Evolutionary conservation across 2,329 filamentous ascomycete species (phyloP).

Genomic region (Fusarium annulatum): DNA sequence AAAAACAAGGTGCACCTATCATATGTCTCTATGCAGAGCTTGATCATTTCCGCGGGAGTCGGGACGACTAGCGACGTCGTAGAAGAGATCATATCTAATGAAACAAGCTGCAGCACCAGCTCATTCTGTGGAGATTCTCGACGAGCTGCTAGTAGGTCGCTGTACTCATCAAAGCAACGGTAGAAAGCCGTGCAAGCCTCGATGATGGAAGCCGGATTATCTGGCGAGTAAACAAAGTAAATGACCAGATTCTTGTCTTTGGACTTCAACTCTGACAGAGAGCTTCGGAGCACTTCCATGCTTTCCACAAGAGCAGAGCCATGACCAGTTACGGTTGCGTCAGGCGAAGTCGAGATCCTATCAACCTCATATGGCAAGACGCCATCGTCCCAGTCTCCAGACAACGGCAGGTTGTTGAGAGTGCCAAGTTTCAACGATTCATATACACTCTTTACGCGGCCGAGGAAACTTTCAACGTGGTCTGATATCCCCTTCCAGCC

Average conservation of each 20-base stretch:
- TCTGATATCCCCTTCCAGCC: conserved; percentile 70
- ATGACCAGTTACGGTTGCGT: conserved; percentile 54
- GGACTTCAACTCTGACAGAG: conserved; percentile 55
- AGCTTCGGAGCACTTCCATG: conserved; percentile 60
- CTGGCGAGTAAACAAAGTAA: conserved; percentile 79
- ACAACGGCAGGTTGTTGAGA: conserved; percentile 64
- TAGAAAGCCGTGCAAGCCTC: conserved; percentile 81
- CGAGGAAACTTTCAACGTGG: conserved; percentile 71
- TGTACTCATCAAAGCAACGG: conserved; percentile 71
- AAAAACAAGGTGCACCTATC: conserved; percentile 73
- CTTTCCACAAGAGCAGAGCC: conserved; percentile 61
- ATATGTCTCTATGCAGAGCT: conserved; percentile 79
- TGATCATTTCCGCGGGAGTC: conserved; percentile 67
- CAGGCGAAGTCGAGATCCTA: conserved; percentile 55
- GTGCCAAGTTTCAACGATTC: conserved; percentile 78
- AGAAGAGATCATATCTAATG: conserved; percentile 74
- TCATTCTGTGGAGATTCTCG: conserved; percentile 65
- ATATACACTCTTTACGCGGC: conserved; percentile 76
- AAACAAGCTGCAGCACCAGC: conserved; percentile 81
- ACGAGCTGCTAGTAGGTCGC: conserved; percentile 56
- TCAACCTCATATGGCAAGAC: conserved; percentile 64
- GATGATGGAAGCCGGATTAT: conserved; percentile 69
- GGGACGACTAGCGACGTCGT: conserved; percentile 71
- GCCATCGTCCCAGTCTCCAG: conserved; percentile 54
- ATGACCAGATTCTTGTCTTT: conserved; percentile 75